Conservation (phyloP, 768 basidiomycete genomes). For the Boletus coccyginus region DNA sequence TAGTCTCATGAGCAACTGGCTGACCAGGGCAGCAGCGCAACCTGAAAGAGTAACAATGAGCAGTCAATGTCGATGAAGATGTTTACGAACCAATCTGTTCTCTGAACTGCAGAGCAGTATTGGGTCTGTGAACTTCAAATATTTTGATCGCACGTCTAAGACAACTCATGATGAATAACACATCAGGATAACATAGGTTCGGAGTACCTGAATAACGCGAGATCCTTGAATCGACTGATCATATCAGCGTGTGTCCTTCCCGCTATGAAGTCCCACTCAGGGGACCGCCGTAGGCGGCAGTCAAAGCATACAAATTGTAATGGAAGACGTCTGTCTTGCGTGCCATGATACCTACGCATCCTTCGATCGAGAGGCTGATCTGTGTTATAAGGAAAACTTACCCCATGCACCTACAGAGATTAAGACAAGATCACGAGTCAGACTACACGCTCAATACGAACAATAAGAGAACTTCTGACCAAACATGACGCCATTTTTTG, state of each 20-base stretch:
- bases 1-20: constrained; percentile 64
- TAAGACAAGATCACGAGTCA: neutral
- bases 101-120: constrained; percentile 50
- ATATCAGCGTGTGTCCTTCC: constrained; percentile 52
- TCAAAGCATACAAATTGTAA: constrained; percentile 67
- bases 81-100: constrained; percentile 53
- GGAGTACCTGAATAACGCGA: constrained; percentile 66
- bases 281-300: constrained; percentile 65
- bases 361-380: neutral
- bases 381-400: constrained; percentile 6
- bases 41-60: constrained; percentile 35
- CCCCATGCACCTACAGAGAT: constrained; percentile 39
- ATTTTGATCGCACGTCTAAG: constrained; percentile 68
- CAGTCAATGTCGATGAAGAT: neutral
- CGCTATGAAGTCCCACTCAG: constrained; percentile 69
- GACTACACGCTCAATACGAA: neutral
- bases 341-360: constrained; percentile 55
- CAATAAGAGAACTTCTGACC: constrained; percentile 42
- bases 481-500: constrained; percentile 70
- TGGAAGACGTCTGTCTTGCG: constrained; percentile 57
- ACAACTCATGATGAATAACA: neutral
- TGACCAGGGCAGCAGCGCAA: constrained; percentile 51
- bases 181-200: neutral
- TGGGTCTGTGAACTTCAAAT: constrained; percentile 49
- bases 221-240: constrained; percentile 61